Evolutionary conservation across 805 yeast species (phyloP).

Genomic region (Saccharomycopsis amapae): DNA sequence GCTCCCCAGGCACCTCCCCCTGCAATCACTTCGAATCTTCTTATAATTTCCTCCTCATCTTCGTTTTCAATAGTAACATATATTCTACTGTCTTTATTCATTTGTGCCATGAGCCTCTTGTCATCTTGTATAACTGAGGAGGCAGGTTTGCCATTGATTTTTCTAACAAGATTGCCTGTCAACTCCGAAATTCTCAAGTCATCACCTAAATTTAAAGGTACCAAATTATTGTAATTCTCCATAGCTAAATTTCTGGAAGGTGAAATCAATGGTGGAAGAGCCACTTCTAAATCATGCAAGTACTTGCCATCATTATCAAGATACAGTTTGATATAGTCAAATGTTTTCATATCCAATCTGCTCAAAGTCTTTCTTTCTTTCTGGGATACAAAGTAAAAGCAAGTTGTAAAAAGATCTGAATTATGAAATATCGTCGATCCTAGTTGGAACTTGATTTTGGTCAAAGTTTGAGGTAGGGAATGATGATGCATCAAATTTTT

Average conservation of each 20-base stretch:
- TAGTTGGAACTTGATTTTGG: constrained; percentile 4
- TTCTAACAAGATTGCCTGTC: constrained; percentile 16
- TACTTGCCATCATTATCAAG: constrained; percentile 10
- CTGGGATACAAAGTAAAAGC: constrained; percentile 10
- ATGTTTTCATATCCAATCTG: constrained; percentile 7
- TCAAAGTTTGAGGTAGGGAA: neutral
- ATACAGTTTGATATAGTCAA: constrained; percentile 2
- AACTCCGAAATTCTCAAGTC: constrained; percentile 8
- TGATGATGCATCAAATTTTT: constrained; percentile 2
- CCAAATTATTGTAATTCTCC: neutral
- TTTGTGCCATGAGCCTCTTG: constrained; percentile 7
- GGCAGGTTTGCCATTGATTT: constrained; percentile 18
- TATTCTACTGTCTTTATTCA: constrained; percentile 17
- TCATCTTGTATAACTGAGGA: constrained; percentile 17
- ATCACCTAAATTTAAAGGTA: neutral
- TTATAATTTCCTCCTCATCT: constrained; percentile 3
- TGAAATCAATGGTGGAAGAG: constrained; percentile 7
- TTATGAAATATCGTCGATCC: constrained; percentile 14
- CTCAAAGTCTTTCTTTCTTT: constrained; percentile 5
- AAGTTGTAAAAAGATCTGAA: constrained; percentile 4
- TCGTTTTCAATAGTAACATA: constrained; percentile 9
- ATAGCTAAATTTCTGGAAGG: neutral
- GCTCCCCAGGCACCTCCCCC: constrained; percentile 49
- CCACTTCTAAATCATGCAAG: constrained; percentile 1
- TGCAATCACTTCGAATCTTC: constrained; percentile 37